These are phyloP conservation scores for Streptanthus diversifolius DNA, from an alignment of 345 rosid genomes.

Conservation along the genomic window DNA sequence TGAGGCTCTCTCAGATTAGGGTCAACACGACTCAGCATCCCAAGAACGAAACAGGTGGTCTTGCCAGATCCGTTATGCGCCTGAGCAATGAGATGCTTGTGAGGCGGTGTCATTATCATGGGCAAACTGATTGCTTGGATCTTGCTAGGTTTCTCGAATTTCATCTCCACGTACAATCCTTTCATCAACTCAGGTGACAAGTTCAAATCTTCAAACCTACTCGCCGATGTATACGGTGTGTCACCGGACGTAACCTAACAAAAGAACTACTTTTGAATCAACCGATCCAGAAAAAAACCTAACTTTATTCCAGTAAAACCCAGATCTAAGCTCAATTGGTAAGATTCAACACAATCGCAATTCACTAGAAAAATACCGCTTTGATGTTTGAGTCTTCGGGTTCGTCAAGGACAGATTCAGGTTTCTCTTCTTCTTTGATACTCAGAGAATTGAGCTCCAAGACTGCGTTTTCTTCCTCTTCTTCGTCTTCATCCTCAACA, in stretches of 20 bases:
- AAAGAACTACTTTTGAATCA: neutral
- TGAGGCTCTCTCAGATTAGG: constrained; percentile 56
- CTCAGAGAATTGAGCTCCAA: constrained; percentile 43
- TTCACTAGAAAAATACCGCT: constrained; percentile 46
- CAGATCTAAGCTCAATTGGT: constrained; percentile 15
- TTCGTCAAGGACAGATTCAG: constrained; percentile 62
- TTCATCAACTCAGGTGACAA: constrained; percentile 73
- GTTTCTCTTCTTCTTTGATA: constrained; percentile 52
- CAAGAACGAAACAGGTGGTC: constrained; percentile 94
- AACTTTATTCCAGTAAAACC: neutral
- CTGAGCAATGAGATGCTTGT: constrained; percentile 81
- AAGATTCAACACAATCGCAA: neutral
- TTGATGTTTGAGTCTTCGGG: constrained; percentile 77
- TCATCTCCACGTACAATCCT: constrained; percentile 91
- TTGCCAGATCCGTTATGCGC: constrained; percentile 98
- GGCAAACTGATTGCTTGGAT: constrained; percentile 92
- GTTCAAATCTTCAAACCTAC: constrained; percentile 76
- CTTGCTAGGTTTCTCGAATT: constrained; percentile 89
- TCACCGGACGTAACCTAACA: constrained; percentile 68
- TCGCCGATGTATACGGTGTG: constrained; percentile 79
- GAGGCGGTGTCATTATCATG: constrained; percentile 86
- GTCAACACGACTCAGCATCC: constrained; percentile 88
- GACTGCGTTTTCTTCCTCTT: constrained; percentile 39
- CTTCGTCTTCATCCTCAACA: constrained; percentile 46
- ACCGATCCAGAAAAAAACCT: neutral